phyloP scores from a whole-genome alignment of 768 basidiomycete species.

The Pulveroboletus frians region DNA sequence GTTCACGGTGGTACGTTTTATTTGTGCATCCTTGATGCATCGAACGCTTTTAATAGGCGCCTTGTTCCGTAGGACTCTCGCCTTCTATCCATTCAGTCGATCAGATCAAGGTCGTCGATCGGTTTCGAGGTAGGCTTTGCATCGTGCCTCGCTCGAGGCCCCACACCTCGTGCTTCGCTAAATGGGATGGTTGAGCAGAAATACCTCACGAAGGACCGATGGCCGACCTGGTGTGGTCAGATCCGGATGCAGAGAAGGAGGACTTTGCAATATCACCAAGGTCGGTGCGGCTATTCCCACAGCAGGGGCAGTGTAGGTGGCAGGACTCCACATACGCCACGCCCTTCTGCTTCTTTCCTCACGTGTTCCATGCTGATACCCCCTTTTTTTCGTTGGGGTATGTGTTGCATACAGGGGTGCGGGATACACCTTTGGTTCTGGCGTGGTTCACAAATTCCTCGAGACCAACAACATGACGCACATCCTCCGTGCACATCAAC shows the following conservation, averaged over 20 bases:
- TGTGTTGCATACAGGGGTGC: slow-evolving; percentile 63
- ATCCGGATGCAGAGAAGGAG: slow-evolving; percentile 98
- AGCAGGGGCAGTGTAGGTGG: slow-evolving; percentile 6
- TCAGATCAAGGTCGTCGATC: slow-evolving; percentile 98
- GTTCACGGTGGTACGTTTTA: slow-evolving; percentile 82
- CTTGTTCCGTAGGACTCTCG: slow-evolving; percentile 62
- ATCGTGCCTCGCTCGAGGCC: slow-evolving; percentile 19
- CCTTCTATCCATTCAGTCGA: slow-evolving; percentile 99
- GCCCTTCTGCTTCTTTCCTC: slow-evolving; percentile 9
- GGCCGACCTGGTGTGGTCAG: slow-evolving; percentile 99
- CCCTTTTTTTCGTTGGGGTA: slow-evolving; percentile 1
- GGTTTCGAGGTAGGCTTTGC: slow-evolving; percentile 73
- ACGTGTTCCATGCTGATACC: slow-evolving; percentile 7
- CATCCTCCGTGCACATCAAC: slow-evolving; percentile 95
- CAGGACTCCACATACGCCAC: slow-evolving; percentile 7
- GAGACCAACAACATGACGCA: slow-evolving; percentile 95
- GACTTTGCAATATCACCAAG: slow-evolving; percentile 98
- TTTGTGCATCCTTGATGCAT: neutral
- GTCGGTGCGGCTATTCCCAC: slow-evolving; percentile 40
- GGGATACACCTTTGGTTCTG: slow-evolving; percentile 97
- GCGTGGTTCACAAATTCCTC: slow-evolving; percentile 96
- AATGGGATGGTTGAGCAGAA: slow-evolving; percentile 45
- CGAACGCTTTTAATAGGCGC: slow-evolving; percentile 1
- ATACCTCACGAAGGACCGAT: slow-evolving; percentile 99
- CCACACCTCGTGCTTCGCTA: slow-evolving; percentile 19